Percentiles rank a stretch among this genome's conserved stretches.
Evolutionary conservation across 768 basidiomycete species (phyloP).

Genomic region (Kwoniella sp.): DNA sequence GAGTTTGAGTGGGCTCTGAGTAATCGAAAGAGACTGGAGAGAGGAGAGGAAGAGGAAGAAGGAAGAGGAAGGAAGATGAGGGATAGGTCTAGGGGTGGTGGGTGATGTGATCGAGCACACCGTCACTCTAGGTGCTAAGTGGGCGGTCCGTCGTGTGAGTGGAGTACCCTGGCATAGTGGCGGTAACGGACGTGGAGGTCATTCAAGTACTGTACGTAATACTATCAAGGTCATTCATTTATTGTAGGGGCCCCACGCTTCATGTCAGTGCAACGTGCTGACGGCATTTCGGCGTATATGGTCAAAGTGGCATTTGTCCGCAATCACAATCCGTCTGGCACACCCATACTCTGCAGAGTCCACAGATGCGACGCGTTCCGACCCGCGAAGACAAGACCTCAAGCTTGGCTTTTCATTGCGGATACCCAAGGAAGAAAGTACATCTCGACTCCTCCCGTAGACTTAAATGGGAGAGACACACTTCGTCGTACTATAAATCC

Average conservation of each 20-base stretch:
- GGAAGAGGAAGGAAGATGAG: conserved; percentile 6
- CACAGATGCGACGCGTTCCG: conserved; percentile 2
- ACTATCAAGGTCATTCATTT: not conserved
- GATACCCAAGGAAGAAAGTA: no score
- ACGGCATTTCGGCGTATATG: not conserved
- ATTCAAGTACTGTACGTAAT: not conserved
- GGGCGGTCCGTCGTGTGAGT: conserved; percentile 1
- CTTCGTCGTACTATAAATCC: no score
- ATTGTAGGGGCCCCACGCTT: not conserved
- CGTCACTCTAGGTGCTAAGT: not conserved
- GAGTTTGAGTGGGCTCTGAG: conserved; percentile 23
- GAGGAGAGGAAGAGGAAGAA: conserved; percentile 2
- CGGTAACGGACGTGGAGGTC: not conserved
- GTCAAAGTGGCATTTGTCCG: no score
- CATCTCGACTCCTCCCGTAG: no score
- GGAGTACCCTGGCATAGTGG: conserved; percentile 1
- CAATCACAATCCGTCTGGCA: no score
- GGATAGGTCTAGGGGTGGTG: not conserved
- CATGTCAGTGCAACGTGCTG: not conserved
- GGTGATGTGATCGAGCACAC: conserved; percentile 4
- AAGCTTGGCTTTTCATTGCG: no score
- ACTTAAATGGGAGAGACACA: no score
- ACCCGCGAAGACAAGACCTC: not conserved
- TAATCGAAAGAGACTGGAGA: conserved; percentile 29
- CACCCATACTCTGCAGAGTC: not conserved